A percentile compares a stretch with the other conserved stretches of the same genome.
Evolutionary conservation across 257 asterid species (phyloP).

Genomic region (Nicotiana undulata): DNA sequence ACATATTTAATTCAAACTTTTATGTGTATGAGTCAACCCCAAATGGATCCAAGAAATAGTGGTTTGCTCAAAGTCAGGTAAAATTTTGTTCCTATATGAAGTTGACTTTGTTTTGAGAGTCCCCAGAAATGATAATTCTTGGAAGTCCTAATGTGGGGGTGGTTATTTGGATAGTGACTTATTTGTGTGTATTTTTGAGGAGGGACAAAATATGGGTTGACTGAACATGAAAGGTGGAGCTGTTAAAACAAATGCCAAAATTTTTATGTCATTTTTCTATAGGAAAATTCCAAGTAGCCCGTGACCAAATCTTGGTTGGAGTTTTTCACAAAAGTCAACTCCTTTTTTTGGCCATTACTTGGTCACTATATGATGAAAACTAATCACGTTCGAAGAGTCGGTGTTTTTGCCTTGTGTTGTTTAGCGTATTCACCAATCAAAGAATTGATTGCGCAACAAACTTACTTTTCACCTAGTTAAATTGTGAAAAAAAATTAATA

Average conservation of each 20-base stretch:
- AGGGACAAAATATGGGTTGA: constrained; percentile 31
- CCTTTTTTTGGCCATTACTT: constrained; percentile 5
- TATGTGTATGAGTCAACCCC: neutral
- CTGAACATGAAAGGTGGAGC: constrained; percentile 9
- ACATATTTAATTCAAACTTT: neutral
- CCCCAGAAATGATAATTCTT: constrained; percentile 17
- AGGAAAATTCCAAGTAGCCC: constrained; percentile 2
- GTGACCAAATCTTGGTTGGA: constrained; percentile 41
- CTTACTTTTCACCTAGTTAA: neutral
- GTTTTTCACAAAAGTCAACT: constrained; percentile 47
- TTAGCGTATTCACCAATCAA: neutral
- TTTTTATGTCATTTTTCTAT: constrained; percentile 16
- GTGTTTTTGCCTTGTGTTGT: neutral
- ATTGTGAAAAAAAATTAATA: neutral
- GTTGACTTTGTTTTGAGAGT: constrained; percentile 44
- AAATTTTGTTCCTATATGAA: constrained; percentile 6
- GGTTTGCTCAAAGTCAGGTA: constrained; percentile 26
- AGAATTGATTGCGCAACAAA: neutral
- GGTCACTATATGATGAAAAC: neutral
- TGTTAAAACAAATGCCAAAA: constrained; percentile 4
- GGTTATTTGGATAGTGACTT: neutral
- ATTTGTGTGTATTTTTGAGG: neutral
- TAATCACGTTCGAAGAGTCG: neutral
- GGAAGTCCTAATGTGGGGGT: constrained; percentile 7
- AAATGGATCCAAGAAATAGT: constrained; percentile 1